phyloP scores from a whole-genome alignment of 2,329 filamentous ascomycete species.

The Trichoderma afroharzianum region DNA sequence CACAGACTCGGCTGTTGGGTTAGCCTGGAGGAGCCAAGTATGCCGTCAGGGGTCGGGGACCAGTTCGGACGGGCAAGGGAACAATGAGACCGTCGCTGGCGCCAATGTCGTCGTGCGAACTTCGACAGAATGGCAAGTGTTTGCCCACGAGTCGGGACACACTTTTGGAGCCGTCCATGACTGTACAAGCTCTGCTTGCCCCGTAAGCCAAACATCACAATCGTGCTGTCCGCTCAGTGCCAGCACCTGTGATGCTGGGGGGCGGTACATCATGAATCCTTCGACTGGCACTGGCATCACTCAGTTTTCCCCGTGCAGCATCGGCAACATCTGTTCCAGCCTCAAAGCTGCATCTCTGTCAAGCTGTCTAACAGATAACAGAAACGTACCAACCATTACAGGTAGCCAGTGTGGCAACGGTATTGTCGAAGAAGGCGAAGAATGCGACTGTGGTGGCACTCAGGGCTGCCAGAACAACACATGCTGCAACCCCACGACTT shows the following conservation, averaged over 20 bases:
- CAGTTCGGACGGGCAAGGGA: constrained; percentile 45
- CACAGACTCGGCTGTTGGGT: constrained; percentile 79
- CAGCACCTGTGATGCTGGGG: constrained; percentile 67
- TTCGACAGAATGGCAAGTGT: constrained; percentile 85
- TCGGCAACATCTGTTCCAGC: constrained; percentile 92
- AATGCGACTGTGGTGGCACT: constrained; percentile 89
- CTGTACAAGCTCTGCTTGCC: constrained; percentile 69
- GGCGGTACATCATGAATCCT: constrained; percentile 93
- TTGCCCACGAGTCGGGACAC: constrained; percentile 91
- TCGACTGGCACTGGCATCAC: constrained; percentile 71
- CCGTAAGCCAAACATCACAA: constrained; percentile 50
- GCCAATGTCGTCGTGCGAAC: constrained; percentile 88
- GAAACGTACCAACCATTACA: constrained; percentile 73
- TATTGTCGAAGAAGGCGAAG: constrained; percentile 89
- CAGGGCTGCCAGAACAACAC: constrained; percentile 66
- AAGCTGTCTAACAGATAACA: constrained; percentile 79
- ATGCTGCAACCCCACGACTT: constrained; percentile 84
- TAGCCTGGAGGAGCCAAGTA: constrained; percentile 89
- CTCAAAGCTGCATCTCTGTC: constrained; percentile 74
- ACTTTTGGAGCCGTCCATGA: constrained; percentile 97
- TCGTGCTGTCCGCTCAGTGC: constrained; percentile 76
- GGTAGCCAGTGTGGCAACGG: constrained; percentile 91
- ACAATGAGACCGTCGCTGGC: constrained; percentile 71
- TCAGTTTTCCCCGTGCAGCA: constrained; percentile 79
- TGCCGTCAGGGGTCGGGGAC: constrained; percentile 61